Evolutionary conservation across 139 green algal genomes (phyloP), one percentile per base, ranked within the genome.

Genomic region (Closterium sp.): DNA sequence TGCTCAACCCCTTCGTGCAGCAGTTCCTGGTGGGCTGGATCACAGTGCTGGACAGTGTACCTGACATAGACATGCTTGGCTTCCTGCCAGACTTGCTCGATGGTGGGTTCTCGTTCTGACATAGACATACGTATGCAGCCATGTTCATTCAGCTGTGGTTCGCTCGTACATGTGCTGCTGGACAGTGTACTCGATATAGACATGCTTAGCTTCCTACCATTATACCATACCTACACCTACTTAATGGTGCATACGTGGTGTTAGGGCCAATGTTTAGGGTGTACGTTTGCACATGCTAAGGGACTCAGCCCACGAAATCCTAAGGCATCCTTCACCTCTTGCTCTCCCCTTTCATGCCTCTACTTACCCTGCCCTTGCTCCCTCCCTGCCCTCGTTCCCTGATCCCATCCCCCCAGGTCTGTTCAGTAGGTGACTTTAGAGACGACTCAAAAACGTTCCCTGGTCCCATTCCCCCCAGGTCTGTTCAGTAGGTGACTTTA

Each of bases 31-130:
- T 98, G 4, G 93, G 91, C 34, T 98, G 97, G 97, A 96, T 98
- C 81, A 95, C 93, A 1, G 89, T 98, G 38, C 95, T 99, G 87
- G 96, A 98, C 93, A 96, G 91, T 35, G 94, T 98, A 84, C 98
- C 97, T 0, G 96, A 98, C 91, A 95, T 98, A 4, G 96, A 98
- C 94, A 96, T 99, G 95, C 95, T 98, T 85, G 87, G 91, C 0
- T 96, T 97, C 95, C 95, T 99, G 85, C 97, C 98, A 1, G 91
- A 97, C 33, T 96, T 99, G 90, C 94, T 99, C 88, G 97, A 97
- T 32, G 96, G 91, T 94, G 25, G 23, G 69, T 84, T n/a, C 3
- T 33, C 69, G 64, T n/a, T n/a, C n/a, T n/a, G n/a, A n/a, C n/a
- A n/a, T n/a, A n/a, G n/a, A n/a, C n/a, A n/a, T n/a, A n/a, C n/a